These are phyloP conservation scores for Fusarium sp. DNA, from an alignment of 2,329 filamentous ascomycete genomes.

Conservation along the genomic window DNA sequence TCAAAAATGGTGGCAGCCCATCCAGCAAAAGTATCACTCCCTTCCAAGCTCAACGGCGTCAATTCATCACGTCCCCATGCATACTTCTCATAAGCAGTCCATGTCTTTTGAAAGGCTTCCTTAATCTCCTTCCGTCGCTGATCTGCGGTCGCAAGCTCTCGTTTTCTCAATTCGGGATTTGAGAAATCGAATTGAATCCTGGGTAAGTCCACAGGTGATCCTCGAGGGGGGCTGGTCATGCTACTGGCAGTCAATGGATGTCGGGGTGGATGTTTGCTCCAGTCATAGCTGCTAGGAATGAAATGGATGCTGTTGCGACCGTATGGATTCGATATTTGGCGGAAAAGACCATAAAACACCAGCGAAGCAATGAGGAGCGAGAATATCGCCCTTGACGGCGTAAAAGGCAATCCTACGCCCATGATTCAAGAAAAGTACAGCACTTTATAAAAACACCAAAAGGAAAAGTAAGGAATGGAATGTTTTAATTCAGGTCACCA, in stretches of 20 bases:
- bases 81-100: constrained; percentile 70
- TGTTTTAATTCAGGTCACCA: constrained; percentile 30
- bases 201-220: constrained; percentile 32
- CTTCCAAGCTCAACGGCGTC: constrained; percentile 64
- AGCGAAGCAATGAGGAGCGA: constrained; percentile 35
- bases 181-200: constrained; percentile 45
- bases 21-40: constrained; percentile 70
- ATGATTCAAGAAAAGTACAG: constrained; percentile 16
- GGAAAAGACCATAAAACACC: constrained; percentile 36
- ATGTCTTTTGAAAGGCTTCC: constrained; percentile 66
- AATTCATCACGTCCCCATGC: constrained; percentile 76
- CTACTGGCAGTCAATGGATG: constrained; percentile 26
- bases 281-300: constrained; percentile 44
- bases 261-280: constrained; percentile 33
- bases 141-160: constrained; percentile 16
- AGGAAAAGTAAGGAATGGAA: constrained; percentile 15
- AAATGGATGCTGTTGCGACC: constrained; percentile 29
- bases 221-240: constrained; percentile 31
- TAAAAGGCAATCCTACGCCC: constrained; percentile 44
- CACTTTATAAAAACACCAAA: not conserved
- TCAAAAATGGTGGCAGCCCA: constrained; percentile 76
- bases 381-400: constrained; percentile 36
- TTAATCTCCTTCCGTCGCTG: constrained; percentile 57
- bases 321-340: constrained; percentile 21
- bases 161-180: constrained; percentile 24